Evolutionary conservation across 345 rosid genomes (phyloP), one percentile per base, ranked within the genome.

Genomic region (Zanthoxylum bungeanum): DNA sequence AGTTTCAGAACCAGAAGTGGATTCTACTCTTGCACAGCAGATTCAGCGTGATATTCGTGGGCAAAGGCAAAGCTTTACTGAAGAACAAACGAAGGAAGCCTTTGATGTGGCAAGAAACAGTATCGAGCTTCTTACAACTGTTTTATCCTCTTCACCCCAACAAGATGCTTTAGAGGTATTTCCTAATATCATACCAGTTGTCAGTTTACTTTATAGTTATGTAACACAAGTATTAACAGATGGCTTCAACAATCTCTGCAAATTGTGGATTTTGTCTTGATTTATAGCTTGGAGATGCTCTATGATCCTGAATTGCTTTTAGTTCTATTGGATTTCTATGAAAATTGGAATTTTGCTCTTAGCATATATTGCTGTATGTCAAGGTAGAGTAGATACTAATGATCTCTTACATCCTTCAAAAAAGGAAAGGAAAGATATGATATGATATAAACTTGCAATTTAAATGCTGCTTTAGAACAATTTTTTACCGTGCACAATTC

Each of bases 91-190:
- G 3, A 94, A 89, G 77, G 98, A 94, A 82, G 89, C 95, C 77
- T 93, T 92, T 82, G 91, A 92, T 78, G 91, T 92, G 60, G 97
- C 98, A 36, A 89, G 95, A 79, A 94, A 94, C 82, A 86, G 88
- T 76, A 81, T 90, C 60, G 98, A 92, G 77, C 97, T 94, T 81
- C 92, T 94, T 64, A 63, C 85, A 0, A 89, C 95, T 16, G 93
- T 94, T 72, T 72, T 94, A 73, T 84, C 95, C 44, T 90, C 97
- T 71, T 89, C 97, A 34, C 92, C 96, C 1, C 84, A 91, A 51
- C 96, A 87, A 74, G 96, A 93, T 71, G 92, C 80, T 70, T 77
- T 88, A 50, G 65, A 89, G 91, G 98, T 94, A 85, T 65, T 71
- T 76, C 40, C 60, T 63, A 52, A 61, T n/a, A 19, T 59, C 19